Evolutionary conservation across 2,329 filamentous ascomycete species (phyloP).

Genomic region (Hypoxylon sp.): DNA sequence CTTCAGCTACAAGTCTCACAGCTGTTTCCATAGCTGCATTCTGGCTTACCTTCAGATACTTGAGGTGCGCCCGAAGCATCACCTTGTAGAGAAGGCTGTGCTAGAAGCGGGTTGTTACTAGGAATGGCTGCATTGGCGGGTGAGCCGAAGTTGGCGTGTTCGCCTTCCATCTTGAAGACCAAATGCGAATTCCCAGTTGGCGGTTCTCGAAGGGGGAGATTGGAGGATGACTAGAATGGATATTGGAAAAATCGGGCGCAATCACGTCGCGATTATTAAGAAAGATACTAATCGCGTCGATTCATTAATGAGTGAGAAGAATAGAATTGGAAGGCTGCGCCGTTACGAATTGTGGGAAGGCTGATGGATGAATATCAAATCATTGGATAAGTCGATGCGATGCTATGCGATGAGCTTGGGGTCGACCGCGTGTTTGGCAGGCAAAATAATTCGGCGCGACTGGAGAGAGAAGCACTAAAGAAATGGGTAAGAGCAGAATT

Average conservation of each 20-base stretch:
- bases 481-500: slow-evolving; percentile 15
- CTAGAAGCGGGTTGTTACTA: slow-evolving; percentile 63
- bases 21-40: slow-evolving; percentile 13
- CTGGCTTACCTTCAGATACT: slow-evolving; percentile 56
- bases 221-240: not conserved
- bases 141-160: slow-evolving; percentile 64
- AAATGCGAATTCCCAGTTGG: slow-evolving; percentile 20
- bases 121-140: slow-evolving; percentile 65
- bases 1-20: slow-evolving; percentile 5
- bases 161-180: slow-evolving; percentile 64
- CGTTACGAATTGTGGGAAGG: slow-evolving; percentile 6
- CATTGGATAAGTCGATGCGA: slow-evolving; percentile 31
- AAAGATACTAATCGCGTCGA: slow-evolving; percentile 23
- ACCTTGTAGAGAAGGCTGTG: slow-evolving; percentile 62
- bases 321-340: slow-evolving; percentile 18
- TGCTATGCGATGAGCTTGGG: slow-evolving; percentile 38
- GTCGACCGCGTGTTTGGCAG: slow-evolving; percentile 48
- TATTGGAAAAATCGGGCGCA: slow-evolving; percentile 31
- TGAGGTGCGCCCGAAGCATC: slow-evolving; percentile 52
- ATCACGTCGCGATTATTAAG: slow-evolving; percentile 31
- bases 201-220: slow-evolving; percentile 11
- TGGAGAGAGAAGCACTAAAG: slow-evolving; percentile 2
- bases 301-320: slow-evolving; percentile 34
- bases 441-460: slow-evolving; percentile 50
- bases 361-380: slow-evolving; percentile 35